These are phyloP conservation scores for Nannochloris sp. DNA, from an alignment of 139 green algal species.

Conservation along the genomic window DNA sequence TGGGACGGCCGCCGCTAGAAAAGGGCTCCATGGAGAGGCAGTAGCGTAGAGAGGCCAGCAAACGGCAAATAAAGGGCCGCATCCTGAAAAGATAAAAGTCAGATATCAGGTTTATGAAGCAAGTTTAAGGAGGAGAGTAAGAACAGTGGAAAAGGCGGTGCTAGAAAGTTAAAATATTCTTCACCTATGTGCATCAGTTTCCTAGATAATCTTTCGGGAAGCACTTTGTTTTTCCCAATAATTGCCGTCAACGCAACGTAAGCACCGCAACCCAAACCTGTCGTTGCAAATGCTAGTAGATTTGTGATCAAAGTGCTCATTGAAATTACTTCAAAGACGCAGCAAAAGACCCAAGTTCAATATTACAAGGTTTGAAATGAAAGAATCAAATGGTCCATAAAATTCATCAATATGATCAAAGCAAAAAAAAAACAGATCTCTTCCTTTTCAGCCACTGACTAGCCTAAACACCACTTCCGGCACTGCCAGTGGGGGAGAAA, in stretches of 20 bases:
- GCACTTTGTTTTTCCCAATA: conserved; percentile 6
- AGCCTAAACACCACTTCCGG: too few relatives aligned
- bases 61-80: conserved; percentile 21
- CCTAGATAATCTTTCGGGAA: conserved; percentile 7
- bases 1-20: conserved; percentile 10
- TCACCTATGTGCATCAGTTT: conserved; percentile 40
- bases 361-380: too few relatives aligned
- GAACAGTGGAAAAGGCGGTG: background rate
- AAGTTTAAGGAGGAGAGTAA: background rate
- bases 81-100: conserved; percentile 18
- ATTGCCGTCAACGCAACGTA: conserved; percentile 5
- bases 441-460: too few relatives aligned
- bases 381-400: too few relatives aligned
- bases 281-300: too few relatives aligned
- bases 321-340: too few relatives aligned
- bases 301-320: too few relatives aligned
- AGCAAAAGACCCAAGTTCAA: too few relatives aligned
- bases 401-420: too few relatives aligned
- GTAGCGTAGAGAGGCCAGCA: conserved; percentile 26
- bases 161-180: background rate
- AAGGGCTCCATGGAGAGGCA: background rate
- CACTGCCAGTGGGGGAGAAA: too few relatives aligned
- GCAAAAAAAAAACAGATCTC: too few relatives aligned
- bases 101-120: background rate
- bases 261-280: background rate